Conservation (phyloP, 176 grass and related monocot genomes). For the Poa annua region DNA sequence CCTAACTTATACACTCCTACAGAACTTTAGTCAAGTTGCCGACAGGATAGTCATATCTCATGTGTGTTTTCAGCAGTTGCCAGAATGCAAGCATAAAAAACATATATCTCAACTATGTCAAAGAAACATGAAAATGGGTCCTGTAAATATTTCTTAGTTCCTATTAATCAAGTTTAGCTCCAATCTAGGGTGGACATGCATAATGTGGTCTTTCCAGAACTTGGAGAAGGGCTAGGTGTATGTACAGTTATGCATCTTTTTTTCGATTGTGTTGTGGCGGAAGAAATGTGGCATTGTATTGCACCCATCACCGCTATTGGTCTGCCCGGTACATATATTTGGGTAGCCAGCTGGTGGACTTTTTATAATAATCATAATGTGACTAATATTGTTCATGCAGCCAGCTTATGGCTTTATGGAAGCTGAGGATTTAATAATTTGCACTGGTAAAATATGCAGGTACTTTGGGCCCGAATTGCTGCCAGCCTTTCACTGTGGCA, state of each 20-base stretch:
- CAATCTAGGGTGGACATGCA: not conserved
- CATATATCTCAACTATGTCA: not conserved
- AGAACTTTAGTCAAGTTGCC: conserved; percentile 14
- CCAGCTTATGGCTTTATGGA: no score
- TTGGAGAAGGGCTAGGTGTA: not conserved
- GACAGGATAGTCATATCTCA: conserved; percentile 3
- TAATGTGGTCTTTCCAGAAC: conserved; percentile 12
- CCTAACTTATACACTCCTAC: conserved; percentile 2
- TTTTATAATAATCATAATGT: no score
- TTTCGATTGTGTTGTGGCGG: no score
- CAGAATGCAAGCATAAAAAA: conserved; percentile 25
- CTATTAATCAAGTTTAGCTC: conserved; percentile 28
- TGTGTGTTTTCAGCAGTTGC: conserved; percentile 1
- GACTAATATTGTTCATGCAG: no score
- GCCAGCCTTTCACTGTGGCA: no score
- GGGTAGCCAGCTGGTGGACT: no score
- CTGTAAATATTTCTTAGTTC: not conserved
- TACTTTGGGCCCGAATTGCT: no score
- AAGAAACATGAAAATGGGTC: not conserved
- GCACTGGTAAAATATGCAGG: no score
- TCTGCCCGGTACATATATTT: no score
- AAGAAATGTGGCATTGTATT: no score
- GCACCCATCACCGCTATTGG: no score
- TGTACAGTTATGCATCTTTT: not conserved
- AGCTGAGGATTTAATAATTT: no score